Evolutionary conservation across 768 basidiomycete genomes (phyloP), one percentile per base, ranked within the genome.

Genomic region (Sarcodon aspratus): DNA sequence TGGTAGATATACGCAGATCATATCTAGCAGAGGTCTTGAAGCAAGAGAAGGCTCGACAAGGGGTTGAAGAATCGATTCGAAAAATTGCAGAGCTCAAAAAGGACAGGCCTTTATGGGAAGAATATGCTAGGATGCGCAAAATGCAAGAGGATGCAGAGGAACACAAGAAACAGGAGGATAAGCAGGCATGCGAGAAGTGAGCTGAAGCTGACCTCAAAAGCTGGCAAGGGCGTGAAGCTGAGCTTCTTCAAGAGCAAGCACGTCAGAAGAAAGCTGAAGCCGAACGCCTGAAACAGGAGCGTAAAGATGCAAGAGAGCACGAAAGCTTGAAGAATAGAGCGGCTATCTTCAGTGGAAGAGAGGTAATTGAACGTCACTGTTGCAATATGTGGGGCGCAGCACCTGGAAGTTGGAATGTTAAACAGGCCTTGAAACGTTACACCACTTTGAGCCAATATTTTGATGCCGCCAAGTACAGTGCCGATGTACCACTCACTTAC

Each of bases 381-480:
- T 70, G 76, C 48, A 70, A 73, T 38, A 69, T 56, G 12, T 56
- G 74, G 46, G 62, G 69, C 45, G 85, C 79, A 79, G 65, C 70
- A 13, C 67, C 66, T 15, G 82, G 80, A 1, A 64, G 63, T 0
- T 91, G 88, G 85, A 80, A 76, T 2, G 60, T 68, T 7, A 66
- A 70, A 48, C 72, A 82, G 43, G 89, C 88, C 5, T 64, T 89
- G 32, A 84, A 88, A 54, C 74, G 79, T 27, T 91, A 85, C 64
- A 76, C 68, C 43, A 58, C 61, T 33, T 69, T 84, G 7, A 68
- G 74, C 52, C 79, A 78, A 17, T 68, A 70, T 32, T 90, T 90
- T 58, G 84, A 89, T 60, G 57, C 65, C 12, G 64, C 74, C 10
- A 78, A 74, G 53, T 85, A 80, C 62, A 66, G 72, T 3, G 53